phyloP scores from a whole-genome alignment of 164 flowering plant genomes.

The Saururus chinensis region DNA sequence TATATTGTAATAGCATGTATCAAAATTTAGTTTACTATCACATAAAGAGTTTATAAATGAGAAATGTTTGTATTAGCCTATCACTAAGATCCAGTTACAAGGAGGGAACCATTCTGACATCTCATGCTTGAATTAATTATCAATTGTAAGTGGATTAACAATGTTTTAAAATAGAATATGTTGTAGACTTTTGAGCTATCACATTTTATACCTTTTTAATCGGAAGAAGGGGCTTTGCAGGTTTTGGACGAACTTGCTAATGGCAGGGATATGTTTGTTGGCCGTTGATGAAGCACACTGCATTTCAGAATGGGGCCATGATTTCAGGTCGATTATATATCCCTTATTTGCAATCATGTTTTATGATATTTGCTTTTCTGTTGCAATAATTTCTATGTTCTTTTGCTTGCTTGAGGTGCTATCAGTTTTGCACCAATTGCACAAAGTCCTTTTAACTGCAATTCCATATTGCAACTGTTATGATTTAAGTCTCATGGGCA shows the following conservation, averaged over 20 bases:
- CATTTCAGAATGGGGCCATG: constrained; percentile 71
- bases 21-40: no score
- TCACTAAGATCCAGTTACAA: no score
- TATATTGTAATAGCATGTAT: no score
- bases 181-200: background rate
- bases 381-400: no score
- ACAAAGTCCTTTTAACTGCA: background rate
- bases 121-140: background rate
- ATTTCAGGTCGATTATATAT: constrained; percentile 40
- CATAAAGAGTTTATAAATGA: no score
- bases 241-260: constrained; percentile 46
- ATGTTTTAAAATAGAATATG: background rate
- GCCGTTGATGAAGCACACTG: constrained; percentile 74
- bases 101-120: background rate
- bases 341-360: background rate
- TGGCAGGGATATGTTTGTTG: constrained; percentile 39
- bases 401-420: background rate
- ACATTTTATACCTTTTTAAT: background rate
- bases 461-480: background rate
- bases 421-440: background rate
- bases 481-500: background rate
- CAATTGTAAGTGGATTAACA: background rate
- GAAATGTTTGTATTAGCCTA: no score
- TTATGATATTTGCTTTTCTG: background rate
- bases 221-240: constrained; percentile 15